These are phyloP conservation scores for Massariosphaeria phaeospora DNA, from an alignment of 495 filamentous ascomycete genomes.

Conservation along the genomic window DNA sequence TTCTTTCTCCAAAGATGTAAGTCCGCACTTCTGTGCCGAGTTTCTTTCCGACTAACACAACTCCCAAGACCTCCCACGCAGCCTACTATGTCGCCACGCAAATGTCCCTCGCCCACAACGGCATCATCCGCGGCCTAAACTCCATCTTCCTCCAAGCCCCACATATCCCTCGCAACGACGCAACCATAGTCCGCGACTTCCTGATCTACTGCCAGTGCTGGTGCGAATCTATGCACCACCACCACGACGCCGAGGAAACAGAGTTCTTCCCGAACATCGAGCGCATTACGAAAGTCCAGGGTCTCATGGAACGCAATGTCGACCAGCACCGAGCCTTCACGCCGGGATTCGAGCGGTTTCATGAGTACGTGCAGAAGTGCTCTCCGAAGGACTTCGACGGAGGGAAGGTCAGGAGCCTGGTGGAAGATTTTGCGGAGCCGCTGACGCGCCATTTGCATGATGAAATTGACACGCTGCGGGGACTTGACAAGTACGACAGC, in stretches of 20 bases:
- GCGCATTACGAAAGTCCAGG: conserved; percentile 36
- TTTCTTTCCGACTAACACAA: background rate
- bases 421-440: conserved; percentile 11
- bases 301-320: conserved; percentile 40
- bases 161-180: conserved; percentile 33
- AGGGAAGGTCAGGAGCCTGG: background rate
- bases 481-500: conserved; percentile 35
- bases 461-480: conserved; percentile 20
- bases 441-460: conserved; percentile 10
- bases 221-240: conserved; percentile 40
- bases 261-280: conserved; percentile 46
- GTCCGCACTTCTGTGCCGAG: background rate
- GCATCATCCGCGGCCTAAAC: conserved; percentile 48
- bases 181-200: conserved; percentile 37
- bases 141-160: conserved; percentile 48
- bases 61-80: conserved; percentile 7
- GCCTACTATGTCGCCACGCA: conserved; percentile 37
- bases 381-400: conserved; percentile 1
- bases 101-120: conserved; percentile 47
- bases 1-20: conserved; percentile 14
- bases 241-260: conserved; percentile 46
- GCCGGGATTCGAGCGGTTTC: conserved; percentile 1
- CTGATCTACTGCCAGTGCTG: conserved; percentile 41
- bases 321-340: conserved; percentile 13
- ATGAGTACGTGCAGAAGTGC: conserved; percentile 1